Base-by-base conservation (phyloP, 1,284 basidiomycete species). In the Fomitopsis betulina region DNA sequence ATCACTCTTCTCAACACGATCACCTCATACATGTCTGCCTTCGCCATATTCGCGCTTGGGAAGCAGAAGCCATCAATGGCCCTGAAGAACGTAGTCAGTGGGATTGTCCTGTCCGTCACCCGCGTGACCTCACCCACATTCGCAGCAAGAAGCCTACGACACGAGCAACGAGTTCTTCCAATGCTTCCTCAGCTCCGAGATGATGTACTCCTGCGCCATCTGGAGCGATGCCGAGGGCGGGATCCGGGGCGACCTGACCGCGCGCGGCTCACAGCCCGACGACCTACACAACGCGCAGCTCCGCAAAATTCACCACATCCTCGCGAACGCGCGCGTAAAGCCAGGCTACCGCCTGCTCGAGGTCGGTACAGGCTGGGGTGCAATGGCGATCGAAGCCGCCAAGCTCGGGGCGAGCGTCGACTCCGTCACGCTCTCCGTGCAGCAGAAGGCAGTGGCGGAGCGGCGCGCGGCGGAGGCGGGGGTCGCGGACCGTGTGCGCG, bases 331-430 rank as follows among this genome's bases (percentile, higher is more conserved):
- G 54, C 85, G 84, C 49, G 86, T 94, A 40, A 79, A 82, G 63
- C 83, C 83, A 38, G 91, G 90, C 0, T 80, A 92, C 70, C 81
- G 90, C 35, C 81, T 95, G 33, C 78, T 95, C 47, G 93, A 95
- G 73, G 91, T 95, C 63, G 93, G 93, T 21, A 87, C 86, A 52
- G 93, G 93, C 6, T 95, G 93, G 93, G 93, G 93, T 12, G 87
- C 86, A 40, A 80, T 95, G 58, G 89, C 91, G 13, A 94, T 95
- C 62, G 89, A 89, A 79, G 89, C 87, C 56, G 86, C 84, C 17
- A 75, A 75, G 30, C 76, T 77, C 21, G 86, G 86, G 9, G 92
- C 90, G 70, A 85, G 85, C 62, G 90, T 94, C 49, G 93, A 95
- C 70, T 91, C 89, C 1, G 74, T 95, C 61, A 95, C 93, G 4